Conservation (phyloP, 140 eudicot genomes). For the Cichorium intybus region DNA sequence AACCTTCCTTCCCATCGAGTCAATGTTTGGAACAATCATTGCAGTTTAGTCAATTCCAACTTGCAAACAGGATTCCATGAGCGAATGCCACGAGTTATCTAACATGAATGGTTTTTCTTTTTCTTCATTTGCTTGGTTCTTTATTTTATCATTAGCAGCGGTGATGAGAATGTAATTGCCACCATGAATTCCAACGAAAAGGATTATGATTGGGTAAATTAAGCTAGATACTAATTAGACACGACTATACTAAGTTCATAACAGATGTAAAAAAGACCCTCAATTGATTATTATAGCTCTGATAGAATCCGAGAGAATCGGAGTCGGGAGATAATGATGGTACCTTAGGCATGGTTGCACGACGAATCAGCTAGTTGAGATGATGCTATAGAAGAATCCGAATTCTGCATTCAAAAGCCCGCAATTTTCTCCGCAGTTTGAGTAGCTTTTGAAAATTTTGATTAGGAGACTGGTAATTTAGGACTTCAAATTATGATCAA, state of each 20-base stretch:
- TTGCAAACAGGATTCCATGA: background rate
- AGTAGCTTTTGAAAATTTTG: constrained; percentile 2
- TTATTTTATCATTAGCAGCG: constrained; percentile 9
- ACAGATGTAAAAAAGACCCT: background rate
- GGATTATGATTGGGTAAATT: background rate
- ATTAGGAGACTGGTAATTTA: constrained; percentile 7
- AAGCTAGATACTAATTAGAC: background rate
- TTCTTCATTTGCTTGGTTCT: background rate
- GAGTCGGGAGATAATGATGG: constrained; percentile 15
- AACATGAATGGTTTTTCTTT: constrained; percentile 6
- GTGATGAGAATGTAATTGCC: constrained; percentile 1
- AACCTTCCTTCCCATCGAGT: constrained; percentile 8
- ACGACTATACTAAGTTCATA: background rate
- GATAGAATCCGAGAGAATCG: background rate
- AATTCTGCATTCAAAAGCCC: constrained; percentile 2
- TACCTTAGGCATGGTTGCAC: constrained; percentile 55
- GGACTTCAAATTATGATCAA: constrained; percentile 19
- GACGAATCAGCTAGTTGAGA: constrained; percentile 17
- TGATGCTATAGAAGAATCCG: constrained; percentile 7
- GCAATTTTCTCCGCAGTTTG: constrained; percentile 20
- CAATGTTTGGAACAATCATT: background rate
- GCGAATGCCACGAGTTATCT: constrained; percentile 1
- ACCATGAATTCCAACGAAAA: constrained; percentile 1
- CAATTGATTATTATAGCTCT: background rate
- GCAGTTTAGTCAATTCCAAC: constrained; percentile 1